Evolutionary conservation across 495 filamentous ascomycete species (phyloP).

Genomic region (Hypoxylon trugodes): DNA sequence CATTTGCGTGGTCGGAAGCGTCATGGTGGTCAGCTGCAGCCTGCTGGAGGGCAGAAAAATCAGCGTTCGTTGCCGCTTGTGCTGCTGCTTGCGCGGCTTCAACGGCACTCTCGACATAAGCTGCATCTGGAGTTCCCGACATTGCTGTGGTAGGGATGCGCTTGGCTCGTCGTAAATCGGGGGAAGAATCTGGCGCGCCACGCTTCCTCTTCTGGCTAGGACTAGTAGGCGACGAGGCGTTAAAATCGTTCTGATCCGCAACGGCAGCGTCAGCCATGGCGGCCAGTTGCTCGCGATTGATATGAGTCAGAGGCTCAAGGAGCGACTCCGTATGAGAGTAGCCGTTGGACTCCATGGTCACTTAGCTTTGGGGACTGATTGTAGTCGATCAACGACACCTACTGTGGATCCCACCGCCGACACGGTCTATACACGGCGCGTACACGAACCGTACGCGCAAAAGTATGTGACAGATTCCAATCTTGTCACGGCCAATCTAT

Average conservation of each 20-base stretch:
- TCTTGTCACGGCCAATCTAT: slow-evolving; percentile 15
- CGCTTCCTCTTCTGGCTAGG: slow-evolving; percentile 60
- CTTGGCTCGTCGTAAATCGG: slow-evolving; percentile 55
- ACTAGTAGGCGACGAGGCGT: slow-evolving; percentile 41
- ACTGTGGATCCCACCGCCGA: slow-evolving; percentile 25
- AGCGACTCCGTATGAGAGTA: slow-evolving; percentile 43
- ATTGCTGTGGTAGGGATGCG: slow-evolving; percentile 53
- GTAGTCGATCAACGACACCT: slow-evolving; percentile 35
- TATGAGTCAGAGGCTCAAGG: slow-evolving; percentile 46
- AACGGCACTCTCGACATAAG: slow-evolving; percentile 56
- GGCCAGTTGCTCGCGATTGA: slow-evolving; percentile 42
- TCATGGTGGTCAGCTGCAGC: slow-evolving; percentile 56
- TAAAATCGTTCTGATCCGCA: slow-evolving; percentile 50
- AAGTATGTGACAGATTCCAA: slow-evolving; percentile 6
- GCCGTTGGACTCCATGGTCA: slow-evolving; percentile 44
- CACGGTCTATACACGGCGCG: slow-evolving; percentile 15
- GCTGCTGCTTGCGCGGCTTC: slow-evolving; percentile 57
- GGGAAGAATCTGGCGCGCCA: slow-evolving; percentile 49
- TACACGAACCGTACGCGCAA: too few species aligned
- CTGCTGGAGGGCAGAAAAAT: slow-evolving; percentile 60
- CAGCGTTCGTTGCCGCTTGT: slow-evolving; percentile 50
- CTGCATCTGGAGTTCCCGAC: slow-evolving; percentile 46
- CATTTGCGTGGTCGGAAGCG: slow-evolving; percentile 55
- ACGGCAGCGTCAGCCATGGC: slow-evolving; percentile 56
- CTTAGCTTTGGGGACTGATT: slow-evolving; percentile 20